These are phyloP conservation scores for Amphirosellinia nigrospora DNA, from an alignment of 495 filamentous ascomycete genomes.

Conservation along the genomic window DNA sequence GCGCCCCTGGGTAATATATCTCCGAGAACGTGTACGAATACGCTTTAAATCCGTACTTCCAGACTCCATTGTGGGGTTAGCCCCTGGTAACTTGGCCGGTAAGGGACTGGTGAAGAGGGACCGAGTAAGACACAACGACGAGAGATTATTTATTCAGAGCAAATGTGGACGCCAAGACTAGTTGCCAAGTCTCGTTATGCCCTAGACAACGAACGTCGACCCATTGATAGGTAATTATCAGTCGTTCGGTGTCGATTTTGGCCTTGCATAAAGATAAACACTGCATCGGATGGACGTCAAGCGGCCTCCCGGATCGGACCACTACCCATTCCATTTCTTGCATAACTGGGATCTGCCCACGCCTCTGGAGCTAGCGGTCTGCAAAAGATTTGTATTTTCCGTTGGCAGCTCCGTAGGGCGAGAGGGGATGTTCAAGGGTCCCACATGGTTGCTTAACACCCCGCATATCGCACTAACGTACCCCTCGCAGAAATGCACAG, in stretches of 20 bases:
- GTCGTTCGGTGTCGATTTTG: not conserved
- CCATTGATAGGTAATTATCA: not conserved
- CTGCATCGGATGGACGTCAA: not conserved
- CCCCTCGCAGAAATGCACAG: not conserved
- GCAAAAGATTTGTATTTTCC: not conserved
- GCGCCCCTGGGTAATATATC: not conserved
- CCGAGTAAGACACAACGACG: not conserved
- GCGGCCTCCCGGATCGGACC: not conserved
- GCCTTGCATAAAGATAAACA: not conserved
- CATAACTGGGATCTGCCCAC: conserved; percentile 1
- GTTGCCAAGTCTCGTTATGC: not conserved
- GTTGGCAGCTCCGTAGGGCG: not conserved
- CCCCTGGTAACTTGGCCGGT: not conserved
- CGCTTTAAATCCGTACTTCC: not conserved
- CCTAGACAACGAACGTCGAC: not conserved
- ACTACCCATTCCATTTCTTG: not conserved
- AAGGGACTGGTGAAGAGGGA: not conserved
- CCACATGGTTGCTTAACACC: not conserved
- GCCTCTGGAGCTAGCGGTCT: not conserved
- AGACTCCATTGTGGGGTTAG: not conserved
- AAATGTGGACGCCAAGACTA: not conserved
- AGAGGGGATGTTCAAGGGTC: not conserved
- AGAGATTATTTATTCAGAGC: not conserved
- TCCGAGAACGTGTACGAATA: not conserved
- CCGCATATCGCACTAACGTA: not conserved